These are phyloP conservation scores for Mediolabrus comicus DNA, from an alignment of 108 stramenopile species.

Conservation along the genomic window DNA sequence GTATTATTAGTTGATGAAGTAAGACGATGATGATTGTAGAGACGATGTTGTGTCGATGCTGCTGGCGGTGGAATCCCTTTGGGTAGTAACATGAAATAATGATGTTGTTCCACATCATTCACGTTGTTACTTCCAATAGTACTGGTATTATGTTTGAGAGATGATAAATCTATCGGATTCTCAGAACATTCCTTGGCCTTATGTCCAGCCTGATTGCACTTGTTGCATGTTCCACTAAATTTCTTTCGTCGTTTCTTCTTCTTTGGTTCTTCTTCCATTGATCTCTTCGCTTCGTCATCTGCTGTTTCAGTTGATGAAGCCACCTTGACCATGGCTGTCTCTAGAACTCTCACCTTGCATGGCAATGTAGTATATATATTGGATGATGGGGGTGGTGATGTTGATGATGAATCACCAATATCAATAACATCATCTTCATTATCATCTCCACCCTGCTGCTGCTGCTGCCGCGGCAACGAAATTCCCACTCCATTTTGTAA, in stretches of 20 bases:
- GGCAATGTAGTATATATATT: slow-evolving; percentile 12
- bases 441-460: background rate
- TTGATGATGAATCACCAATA: background rate
- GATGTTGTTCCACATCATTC: slow-evolving; percentile 28
- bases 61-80: slow-evolving; percentile 14
- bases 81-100: slow-evolving; percentile 25
- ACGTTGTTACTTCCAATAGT: background rate
- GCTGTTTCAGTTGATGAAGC: background rate
- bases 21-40: background rate
- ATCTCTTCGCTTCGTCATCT: slow-evolving; percentile 3
- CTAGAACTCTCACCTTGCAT: slow-evolving; percentile 10
- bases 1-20: background rate
- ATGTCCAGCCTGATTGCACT: slow-evolving; percentile 14
- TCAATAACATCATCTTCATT: background rate
- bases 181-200: slow-evolving; percentile 15
- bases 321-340: background rate
- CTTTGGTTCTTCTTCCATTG: background rate
- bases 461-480: background rate
- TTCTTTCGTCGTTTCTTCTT: background rate
- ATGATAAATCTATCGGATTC: background rate
- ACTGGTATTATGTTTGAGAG: too few species aligned
- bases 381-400: background rate
- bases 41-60: background rate
- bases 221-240: slow-evolving; percentile 23
- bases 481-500: slow-evolving; percentile 48